Base-by-base conservation (phyloP, 2,329 filamentous ascomycete genomes). In the Thyridium curvatum region DNA sequence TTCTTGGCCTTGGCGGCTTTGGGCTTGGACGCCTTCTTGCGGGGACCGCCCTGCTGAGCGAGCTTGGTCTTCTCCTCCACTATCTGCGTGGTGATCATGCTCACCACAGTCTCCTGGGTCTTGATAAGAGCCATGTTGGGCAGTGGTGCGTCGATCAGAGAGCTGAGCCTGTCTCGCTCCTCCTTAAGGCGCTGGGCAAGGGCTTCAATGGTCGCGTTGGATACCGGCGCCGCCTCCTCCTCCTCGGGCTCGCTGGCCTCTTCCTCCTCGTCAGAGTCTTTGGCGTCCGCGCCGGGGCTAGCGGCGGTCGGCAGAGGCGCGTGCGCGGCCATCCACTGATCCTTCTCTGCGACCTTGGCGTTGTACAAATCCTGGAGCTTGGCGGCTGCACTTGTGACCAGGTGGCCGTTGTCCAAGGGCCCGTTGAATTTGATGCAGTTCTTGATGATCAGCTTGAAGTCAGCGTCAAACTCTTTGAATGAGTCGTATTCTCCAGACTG, bases 381-480 rank as follows among this genome's bases (percentile, higher is more conserved):
- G 49, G 84, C 79, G 12, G 87, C 91, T 47, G 84, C 71, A 21
- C 71, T 59, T 41, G 86, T 82, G 13, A 94, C 86, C 1, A 80
- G 72, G 46, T 94, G 88, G 8, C 79, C 82, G 1, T 74, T 68
- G 3, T 26, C 10, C 21, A 26, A 10, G 10, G 6, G 6, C 10
- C 71, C 68, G 51, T 98, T 98, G 74, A 97, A 98, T 46, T 84
- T 83, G 68, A 81, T 88, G 60, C 91, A 96, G 59, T 98, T 98
- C 50, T 78, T 73, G 53, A 96, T 83, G 49, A 97, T 90, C 41
- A 89, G 75, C 35, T 80, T 76, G 39, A 95, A 77, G 53, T 94
- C 90, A 42, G 75, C 75, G 54, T 94, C 85, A 51, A 97, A 88
- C 34, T 96, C 90, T 59, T 88, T 89, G 1, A 86, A 74, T 41